Conservation (phyloP, 2,329 filamentous ascomycete genomes). For the Thelonectria blattea region DNA sequence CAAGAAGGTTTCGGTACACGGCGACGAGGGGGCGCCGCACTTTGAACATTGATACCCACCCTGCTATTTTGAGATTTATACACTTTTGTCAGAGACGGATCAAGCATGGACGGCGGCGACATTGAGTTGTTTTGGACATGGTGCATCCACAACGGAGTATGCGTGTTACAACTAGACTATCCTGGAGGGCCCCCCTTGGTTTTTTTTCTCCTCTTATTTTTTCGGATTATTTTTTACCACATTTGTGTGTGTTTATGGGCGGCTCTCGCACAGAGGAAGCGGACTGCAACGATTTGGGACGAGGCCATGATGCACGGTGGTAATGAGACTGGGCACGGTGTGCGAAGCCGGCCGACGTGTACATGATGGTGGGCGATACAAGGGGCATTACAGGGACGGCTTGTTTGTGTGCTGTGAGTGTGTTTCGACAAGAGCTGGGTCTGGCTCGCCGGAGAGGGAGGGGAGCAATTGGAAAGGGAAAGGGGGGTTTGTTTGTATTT, state of each 20-base stretch:
- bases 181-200: conserved; percentile 20
- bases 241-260: conserved; percentile 22
- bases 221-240: conserved; percentile 1
- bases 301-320: conserved; percentile 21
- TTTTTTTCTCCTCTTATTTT: conserved; percentile 12
- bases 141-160: conserved; percentile 30
- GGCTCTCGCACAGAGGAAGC: conserved; percentile 20
- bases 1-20: conserved; percentile 58
- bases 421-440: not conserved
- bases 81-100: conserved; percentile 27
- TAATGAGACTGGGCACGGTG: conserved; percentile 17
- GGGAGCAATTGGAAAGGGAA: too few relatives aligned
- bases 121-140: conserved; percentile 25
- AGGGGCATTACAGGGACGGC: conserved; percentile 11
- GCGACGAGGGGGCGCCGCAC: conserved; percentile 39
- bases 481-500: conserved; percentile 1
- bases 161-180: conserved; percentile 34
- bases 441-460: too few relatives aligned
- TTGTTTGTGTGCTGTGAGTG: too few relatives aligned
- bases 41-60: conserved; percentile 38
- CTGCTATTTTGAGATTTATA: conserved; percentile 24
- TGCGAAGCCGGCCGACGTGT: conserved; percentile 15
- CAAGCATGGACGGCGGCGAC: conserved; percentile 21
- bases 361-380: conserved; percentile 5
- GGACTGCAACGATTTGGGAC: conserved; percentile 27